A percentile compares a stretch with the other conserved stretches of the same genome.
phyloP scores from a whole-genome alignment of 2,329 filamentous ascomycete genomes.

The Beauveria brongniartii region DNA sequence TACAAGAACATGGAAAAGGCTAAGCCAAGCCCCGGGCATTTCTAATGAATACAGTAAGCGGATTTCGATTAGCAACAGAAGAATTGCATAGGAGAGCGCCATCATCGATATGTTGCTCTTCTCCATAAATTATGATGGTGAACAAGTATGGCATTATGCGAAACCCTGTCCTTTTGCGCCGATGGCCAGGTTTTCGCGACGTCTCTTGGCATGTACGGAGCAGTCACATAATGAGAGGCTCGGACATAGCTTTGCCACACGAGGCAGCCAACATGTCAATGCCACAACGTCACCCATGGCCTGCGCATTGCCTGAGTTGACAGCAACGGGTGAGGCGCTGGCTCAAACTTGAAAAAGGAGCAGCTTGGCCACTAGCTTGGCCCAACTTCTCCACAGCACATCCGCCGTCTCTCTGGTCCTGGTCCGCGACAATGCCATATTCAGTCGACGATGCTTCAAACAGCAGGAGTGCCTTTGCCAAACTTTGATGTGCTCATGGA shows the following conservation, averaged over 20 bases:
- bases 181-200: neutral
- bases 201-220: neutral
- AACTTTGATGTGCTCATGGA: neutral
- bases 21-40: neutral
- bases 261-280: neutral
- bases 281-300: neutral
- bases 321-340: neutral
- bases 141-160: neutral
- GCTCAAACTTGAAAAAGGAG: neutral
- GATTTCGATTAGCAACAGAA: neutral
- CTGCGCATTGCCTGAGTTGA: neutral
- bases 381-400: neutral
- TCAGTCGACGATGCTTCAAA: neutral
- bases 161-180: neutral
- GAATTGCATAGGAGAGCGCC: neutral
- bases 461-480: neutral
- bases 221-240: neutral
- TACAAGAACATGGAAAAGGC: neutral
- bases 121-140: neutral
- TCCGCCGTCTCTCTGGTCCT: neutral
- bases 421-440: neutral
- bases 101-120: slow-evolving; percentile 1
- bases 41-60: neutral
- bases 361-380: neutral
- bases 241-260: neutral